A percentile compares a stretch with the other conserved stretches of the same genome.
Conservation (phyloP, 768 basidiomycete genomes). For the Leucocoprinus leucothites region DNA sequence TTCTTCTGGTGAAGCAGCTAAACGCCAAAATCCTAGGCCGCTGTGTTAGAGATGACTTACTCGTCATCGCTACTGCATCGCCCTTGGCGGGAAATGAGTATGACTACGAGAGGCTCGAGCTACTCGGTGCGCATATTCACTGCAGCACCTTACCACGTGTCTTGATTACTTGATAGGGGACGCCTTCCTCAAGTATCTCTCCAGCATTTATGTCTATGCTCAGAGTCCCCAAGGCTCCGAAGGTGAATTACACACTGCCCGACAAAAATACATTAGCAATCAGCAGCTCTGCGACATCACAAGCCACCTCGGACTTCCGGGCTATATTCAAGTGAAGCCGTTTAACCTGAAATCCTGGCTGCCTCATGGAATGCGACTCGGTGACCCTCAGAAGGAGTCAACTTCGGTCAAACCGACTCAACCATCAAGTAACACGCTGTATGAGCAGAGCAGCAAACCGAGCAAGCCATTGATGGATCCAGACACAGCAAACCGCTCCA, state of each 20-base stretch:
- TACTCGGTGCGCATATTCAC: slow-evolving; percentile 57
- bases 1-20: slow-evolving; percentile 74
- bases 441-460: not conserved
- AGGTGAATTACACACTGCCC: slow-evolving; percentile 60
- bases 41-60: slow-evolving; percentile 54
- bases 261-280: slow-evolving; percentile 77
- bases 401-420: slow-evolving; percentile 8
- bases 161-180: slow-evolving; percentile 51
- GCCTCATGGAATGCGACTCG: slow-evolving; percentile 17
- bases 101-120: slow-evolving; percentile 83
- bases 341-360: slow-evolving; percentile 66
- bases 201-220: slow-evolving; percentile 73
- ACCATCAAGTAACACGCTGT: not conserved
- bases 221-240: slow-evolving; percentile 62
- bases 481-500: slow-evolving; percentile 1
- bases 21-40: slow-evolving; percentile 66
- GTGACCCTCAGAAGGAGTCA: slow-evolving; percentile 1
- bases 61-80: slow-evolving; percentile 66
- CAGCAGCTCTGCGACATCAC: slow-evolving; percentile 56
- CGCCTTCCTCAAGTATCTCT: slow-evolving; percentile 77
- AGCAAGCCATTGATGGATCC: not conserved
- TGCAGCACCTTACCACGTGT: not conserved
- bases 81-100: slow-evolving; percentile 67
- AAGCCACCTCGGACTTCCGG: slow-evolving; percentile 56
- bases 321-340: slow-evolving; percentile 70